Evolutionary conservation across 2,329 filamentous ascomycete species (phyloP).

Genomic region (Xylariaceae sp.): DNA sequence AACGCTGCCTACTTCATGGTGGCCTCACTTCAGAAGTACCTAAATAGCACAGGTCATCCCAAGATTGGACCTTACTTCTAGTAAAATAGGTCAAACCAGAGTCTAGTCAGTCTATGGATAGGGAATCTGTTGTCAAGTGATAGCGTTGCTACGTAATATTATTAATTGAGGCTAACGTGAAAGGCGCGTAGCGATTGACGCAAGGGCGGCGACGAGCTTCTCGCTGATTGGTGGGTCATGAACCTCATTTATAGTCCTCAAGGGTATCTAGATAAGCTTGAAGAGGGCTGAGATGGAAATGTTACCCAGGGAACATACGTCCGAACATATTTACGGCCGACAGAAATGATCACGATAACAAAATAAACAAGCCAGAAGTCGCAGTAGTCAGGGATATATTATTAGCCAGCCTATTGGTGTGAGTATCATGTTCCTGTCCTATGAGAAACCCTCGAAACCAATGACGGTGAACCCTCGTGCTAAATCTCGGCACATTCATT

Average conservation of each 20-base stretch:
- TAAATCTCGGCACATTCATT: constrained; percentile 7
- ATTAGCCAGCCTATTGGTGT: constrained; percentile 24
- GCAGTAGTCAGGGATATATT: constrained; percentile 14
- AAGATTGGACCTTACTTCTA: no score
- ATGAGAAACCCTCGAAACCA: constrained; percentile 28
- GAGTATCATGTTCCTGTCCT: constrained; percentile 27
- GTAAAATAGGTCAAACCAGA: no score
- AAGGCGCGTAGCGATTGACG: neutral
- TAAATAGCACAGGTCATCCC: no score
- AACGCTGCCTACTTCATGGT: no score
- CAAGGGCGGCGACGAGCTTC: neutral
- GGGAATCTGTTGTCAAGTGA: no score
- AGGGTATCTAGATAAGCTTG: neutral
- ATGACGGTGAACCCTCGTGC: constrained; percentile 11
- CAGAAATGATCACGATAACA: neutral
- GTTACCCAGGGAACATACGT: neutral
- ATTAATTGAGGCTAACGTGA: neutral
- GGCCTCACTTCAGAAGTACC: no score
- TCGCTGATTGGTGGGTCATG: neutral
- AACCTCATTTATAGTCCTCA: neutral
- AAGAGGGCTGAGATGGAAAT: neutral
- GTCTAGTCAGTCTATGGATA: no score
- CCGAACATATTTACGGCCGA: no score
- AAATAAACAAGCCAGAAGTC: neutral
- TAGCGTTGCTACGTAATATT: no score